phyloP scores from a whole-genome alignment of 2,329 filamentous ascomycete species.

The Fragosphaeria purpurea region DNA sequence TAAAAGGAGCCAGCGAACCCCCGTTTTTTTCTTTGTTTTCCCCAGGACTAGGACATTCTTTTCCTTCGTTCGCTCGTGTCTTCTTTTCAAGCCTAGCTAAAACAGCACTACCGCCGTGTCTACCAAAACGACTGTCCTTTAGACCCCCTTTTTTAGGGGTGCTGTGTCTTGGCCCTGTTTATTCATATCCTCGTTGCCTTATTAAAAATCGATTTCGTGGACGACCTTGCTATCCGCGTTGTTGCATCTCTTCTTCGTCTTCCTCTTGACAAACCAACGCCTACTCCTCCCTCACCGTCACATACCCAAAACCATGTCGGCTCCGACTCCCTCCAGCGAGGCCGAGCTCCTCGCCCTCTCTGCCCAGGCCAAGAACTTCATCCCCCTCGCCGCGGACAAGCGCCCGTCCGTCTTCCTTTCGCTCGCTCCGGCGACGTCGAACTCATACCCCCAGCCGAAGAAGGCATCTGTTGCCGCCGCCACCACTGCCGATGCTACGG shows the following conservation, averaged over 20 bases:
- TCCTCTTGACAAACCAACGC: too few species aligned
- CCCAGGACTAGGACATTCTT: neutral
- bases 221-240: too few species aligned
- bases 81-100: neutral
- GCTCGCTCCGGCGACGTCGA: slow-evolving; percentile 48
- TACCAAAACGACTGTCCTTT: too few species aligned
- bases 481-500: slow-evolving; percentile 1
- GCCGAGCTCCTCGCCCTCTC: slow-evolving; percentile 15
- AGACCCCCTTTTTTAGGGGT: too few species aligned
- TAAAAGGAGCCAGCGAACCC: neutral
- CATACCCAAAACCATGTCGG: slow-evolving; percentile 6
- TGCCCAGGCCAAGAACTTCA: slow-evolving; percentile 16
- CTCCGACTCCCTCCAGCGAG: slow-evolving; percentile 6
- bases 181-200: too few species aligned
- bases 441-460: slow-evolving; percentile 39
- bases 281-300: neutral
- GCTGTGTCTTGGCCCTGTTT: too few species aligned
- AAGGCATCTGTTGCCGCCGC: slow-evolving; percentile 8
- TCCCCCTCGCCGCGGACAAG: slow-evolving; percentile 11
- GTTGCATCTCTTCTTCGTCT: too few species aligned
- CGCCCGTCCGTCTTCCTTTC: slow-evolving; percentile 38
- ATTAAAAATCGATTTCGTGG: too few species aligned
- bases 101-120: neutral
- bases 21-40: neutral
- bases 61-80: neutral